Conservation (phyloP, 2,329 filamentous ascomycete genomes). For the Penicillium expansum region DNA sequence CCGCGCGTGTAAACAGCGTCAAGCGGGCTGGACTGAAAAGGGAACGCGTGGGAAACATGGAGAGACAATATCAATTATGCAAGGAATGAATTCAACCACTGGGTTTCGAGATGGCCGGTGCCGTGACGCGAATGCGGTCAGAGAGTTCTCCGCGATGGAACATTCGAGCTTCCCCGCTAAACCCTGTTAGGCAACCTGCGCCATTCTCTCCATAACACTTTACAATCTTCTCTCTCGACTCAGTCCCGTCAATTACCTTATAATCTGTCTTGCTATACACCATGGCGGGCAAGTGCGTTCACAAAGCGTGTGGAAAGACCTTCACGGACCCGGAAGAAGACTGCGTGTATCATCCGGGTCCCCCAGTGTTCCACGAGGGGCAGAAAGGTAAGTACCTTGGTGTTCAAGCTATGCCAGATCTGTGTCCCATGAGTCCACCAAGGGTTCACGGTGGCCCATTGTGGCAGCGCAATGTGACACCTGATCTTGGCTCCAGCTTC, state of each 20-base stretch:
- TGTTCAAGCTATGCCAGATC: slow-evolving; percentile 21
- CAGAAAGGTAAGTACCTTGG: slow-evolving; percentile 75
- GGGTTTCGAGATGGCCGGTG: background rate
- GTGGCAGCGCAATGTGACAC: background rate
- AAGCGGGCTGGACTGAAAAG: slow-evolving; percentile 44
- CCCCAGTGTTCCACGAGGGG: slow-evolving; percentile 94
- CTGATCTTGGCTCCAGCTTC: background rate
- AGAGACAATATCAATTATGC: background rate
- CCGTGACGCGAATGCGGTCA: slow-evolving; percentile 11
- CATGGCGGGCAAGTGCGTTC: slow-evolving; percentile 72
- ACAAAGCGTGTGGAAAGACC: slow-evolving; percentile 89
- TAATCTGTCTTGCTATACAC: slow-evolving; percentile 10
- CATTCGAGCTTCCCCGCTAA: slow-evolving; percentile 42
- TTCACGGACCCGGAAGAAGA: slow-evolving; percentile 79
- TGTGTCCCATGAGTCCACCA: slow-evolving; percentile 9
- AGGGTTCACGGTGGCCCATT: slow-evolving; percentile 12
- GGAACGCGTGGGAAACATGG: slow-evolving; percentile 32
- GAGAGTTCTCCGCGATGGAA: slow-evolving; percentile 32
- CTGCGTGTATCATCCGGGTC: slow-evolving; percentile 89
- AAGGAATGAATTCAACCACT: background rate
- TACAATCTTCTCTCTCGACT: slow-evolving; percentile 1
- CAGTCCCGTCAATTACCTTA: background rate
- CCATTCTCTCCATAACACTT: slow-evolving; percentile 7
- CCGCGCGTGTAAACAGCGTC: slow-evolving; percentile 60
- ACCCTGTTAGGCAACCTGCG: slow-evolving; percentile 28